Evolutionary conservation across 2,329 filamentous ascomycete species (phyloP), one percentile per base, ranked within the genome.

Genomic region (Sarocladium strictum): DNA sequence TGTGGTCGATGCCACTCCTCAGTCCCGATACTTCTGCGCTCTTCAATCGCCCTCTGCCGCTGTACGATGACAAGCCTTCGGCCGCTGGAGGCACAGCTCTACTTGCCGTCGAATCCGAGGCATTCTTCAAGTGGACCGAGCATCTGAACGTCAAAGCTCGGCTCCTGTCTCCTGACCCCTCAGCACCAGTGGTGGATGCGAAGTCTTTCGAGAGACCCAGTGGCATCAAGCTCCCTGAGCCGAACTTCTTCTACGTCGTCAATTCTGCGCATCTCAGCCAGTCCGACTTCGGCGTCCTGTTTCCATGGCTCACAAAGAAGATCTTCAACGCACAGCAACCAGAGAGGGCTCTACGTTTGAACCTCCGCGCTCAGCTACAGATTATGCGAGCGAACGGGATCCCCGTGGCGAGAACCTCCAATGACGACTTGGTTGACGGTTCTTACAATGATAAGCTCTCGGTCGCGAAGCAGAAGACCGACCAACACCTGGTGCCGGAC

Each of bases 241-340:
- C 89, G 3, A 80, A 85, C 60, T 82, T 93, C 63, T 95, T 89
- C 72, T 93, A 89, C 66, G 84, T 89, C 2, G 67, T 77, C 14
- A 75, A 80, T 43, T 87, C 85, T n/a, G 89, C 90, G 0, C 90
- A 96, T 65, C 78, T 95, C 24, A 89, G 81, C 56, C 90, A 95
- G 69, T 88, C 84, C 19, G 90, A 96, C 64, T 95, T 94, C 61
- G 90, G 88, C 33, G 72, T 94, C 23, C 71, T 96, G 21, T 95
- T 95, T 64, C 89, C 89, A 0, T 87, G 85, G 78, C 62, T 85
- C 47, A 83, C 80, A 9, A 79, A 76, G 62, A 77, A 75, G 60
- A 75, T 85, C 9, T 81, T 84, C 59, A 75, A 75, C 2, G 77
- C 78, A 0, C 76, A 79, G 47, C 73, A 81, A 53, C 83, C 83